phyloP scores from a whole-genome alignment of 208 protist species.

The Leishmania guyanensis region DNA sequence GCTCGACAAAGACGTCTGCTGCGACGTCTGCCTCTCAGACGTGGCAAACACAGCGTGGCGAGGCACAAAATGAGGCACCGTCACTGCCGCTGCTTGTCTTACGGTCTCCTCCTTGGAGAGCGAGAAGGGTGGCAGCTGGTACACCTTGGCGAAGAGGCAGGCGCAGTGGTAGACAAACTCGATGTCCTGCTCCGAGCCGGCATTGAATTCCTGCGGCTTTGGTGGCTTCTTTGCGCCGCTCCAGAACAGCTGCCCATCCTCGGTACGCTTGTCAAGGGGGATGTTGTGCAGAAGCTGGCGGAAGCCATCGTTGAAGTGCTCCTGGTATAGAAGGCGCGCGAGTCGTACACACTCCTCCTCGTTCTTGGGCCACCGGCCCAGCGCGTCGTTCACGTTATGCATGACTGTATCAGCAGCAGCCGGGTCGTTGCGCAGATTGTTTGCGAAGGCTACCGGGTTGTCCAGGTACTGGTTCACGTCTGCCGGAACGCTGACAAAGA shows the following conservation, averaged over 20 bases:
- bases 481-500: conserved; percentile 73
- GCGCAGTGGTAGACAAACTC: conserved; percentile 88
- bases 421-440: conserved; percentile 72
- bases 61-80: conserved; percentile 65
- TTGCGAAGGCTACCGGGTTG: conserved; percentile 64
- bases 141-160: conserved; percentile 68
- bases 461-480: conserved; percentile 91
- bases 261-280: conserved; percentile 95
- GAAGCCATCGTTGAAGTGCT: conserved; percentile 96
- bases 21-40: conserved; percentile 70
- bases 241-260: conserved; percentile 93
- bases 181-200: conserved; percentile 46
- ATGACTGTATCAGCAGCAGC: conserved; percentile 64
- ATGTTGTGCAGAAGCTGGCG: conserved; percentile 98
- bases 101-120: conserved; percentile 52
- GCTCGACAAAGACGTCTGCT: conserved; percentile 29
- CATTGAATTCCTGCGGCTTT: conserved; percentile 71
- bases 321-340: conserved; percentile 95
- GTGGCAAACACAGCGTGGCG: conserved; percentile 74
- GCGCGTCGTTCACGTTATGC: conserved; percentile 69
- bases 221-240: conserved; percentile 91
- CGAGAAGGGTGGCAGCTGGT: conserved; percentile 45
- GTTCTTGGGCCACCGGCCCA: conserved; percentile 73
- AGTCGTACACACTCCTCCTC: conserved; percentile 95
- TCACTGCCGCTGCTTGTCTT: conserved; percentile 41